These are phyloP conservation scores for Coprinopsis sp. DNA, from an alignment of 768 basidiomycete species.

Conservation along the genomic window DNA sequence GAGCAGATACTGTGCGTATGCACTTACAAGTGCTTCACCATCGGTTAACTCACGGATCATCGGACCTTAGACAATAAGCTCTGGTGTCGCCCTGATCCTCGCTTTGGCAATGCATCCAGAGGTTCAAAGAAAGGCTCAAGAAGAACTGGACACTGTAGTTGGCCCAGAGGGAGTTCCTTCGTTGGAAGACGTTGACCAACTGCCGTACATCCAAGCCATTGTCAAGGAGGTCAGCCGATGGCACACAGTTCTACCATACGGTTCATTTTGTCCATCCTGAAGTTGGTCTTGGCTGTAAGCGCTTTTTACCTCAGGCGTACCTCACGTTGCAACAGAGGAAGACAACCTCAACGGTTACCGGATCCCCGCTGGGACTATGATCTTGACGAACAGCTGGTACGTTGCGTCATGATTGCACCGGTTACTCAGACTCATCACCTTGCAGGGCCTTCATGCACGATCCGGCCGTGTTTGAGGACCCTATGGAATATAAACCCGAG, in stretches of 20 bases:
- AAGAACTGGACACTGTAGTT: constrained; percentile 34
- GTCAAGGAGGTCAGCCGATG: constrained; percentile 34
- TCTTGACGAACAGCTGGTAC: constrained; percentile 28
- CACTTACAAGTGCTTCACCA: not conserved
- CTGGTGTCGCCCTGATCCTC: constrained; percentile 29
- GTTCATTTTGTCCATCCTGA: not conserved
- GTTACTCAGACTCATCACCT: not conserved
- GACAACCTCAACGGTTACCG: constrained; percentile 20
- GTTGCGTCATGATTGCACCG: not conserved
- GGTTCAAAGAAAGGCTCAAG: constrained; percentile 30
- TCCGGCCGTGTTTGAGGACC: constrained; percentile 19
- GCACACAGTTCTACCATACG: constrained; percentile 17
- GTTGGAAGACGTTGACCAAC: constrained; percentile 23
- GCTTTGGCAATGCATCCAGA: constrained; percentile 34
- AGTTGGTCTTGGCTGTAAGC: constrained; percentile 15
- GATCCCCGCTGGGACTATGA: constrained; percentile 32
- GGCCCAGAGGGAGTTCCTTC: constrained; percentile 29
- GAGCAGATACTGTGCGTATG: constrained; percentile 21
- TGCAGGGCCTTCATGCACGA: constrained; percentile 23
- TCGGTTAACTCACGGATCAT: not conserved
- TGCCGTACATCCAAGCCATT: constrained; percentile 32
- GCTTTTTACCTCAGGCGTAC: constrained; percentile 2
- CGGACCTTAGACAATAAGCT: constrained; percentile 23
- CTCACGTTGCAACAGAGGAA: not conserved
- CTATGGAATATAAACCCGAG: constrained; percentile 24